These are phyloP conservation scores for Pseudoneurospora amorphoporcata DNA, from an alignment of 495 filamentous ascomycete species.

Conservation along the genomic window DNA sequence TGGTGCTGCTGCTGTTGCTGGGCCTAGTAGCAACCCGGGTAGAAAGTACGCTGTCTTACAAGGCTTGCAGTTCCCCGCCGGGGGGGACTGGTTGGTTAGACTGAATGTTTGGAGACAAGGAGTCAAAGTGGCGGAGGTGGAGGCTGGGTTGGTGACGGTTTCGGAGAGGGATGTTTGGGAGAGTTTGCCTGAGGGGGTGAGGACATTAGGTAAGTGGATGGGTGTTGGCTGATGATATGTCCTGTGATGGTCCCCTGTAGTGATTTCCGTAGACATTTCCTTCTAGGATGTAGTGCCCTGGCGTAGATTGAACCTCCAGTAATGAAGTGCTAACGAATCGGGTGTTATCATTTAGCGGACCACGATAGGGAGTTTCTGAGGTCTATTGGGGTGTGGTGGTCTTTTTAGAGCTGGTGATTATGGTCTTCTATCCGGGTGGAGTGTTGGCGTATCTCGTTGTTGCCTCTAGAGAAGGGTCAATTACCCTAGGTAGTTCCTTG, in stretches of 20 bases:
- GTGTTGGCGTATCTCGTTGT: no score
- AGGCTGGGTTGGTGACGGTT: neutral
- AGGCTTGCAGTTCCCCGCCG: neutral
- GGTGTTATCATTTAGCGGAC: neutral
- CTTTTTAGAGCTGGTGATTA: neutral
- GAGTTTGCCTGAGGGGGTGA: neutral
- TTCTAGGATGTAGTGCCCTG: neutral
- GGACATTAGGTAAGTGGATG: neutral
- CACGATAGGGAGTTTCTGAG: neutral
- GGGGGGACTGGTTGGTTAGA: neutral
- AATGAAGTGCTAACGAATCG: neutral
- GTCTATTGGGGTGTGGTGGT: neutral
- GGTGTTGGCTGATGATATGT: neutral
- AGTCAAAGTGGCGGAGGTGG: neutral
- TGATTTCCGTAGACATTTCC: neutral
- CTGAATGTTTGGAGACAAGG: neutral
- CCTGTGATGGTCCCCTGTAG: neutral
- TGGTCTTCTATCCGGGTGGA: no score
- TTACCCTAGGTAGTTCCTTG: no score
- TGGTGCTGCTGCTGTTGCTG: no score
- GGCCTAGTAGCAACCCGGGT: neutral
- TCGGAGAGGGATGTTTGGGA: neutral
- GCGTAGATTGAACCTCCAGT: no score
- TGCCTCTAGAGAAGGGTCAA: no score
- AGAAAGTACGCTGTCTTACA: neutral